These are phyloP conservation scores for Lasiodiplodia sp. DNA, from an alignment of 2,329 filamentous ascomycete genomes.

Conservation along the genomic window DNA sequence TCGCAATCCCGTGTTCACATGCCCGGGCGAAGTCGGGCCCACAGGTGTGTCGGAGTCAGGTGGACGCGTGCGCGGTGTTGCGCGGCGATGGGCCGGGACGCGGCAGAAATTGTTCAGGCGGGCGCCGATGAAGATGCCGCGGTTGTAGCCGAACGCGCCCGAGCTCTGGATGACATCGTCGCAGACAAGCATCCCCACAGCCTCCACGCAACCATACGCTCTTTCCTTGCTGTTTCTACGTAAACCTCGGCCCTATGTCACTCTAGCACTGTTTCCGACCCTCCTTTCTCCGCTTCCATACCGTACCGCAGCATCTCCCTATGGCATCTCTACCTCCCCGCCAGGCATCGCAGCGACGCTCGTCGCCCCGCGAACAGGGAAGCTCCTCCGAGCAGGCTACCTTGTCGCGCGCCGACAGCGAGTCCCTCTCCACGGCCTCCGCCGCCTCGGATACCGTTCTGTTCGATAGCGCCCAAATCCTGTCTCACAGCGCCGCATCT, in stretches of 20 bases:
- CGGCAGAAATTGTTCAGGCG: constrained; percentile 11
- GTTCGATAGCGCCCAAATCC: constrained; percentile 42
- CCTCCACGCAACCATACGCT: not conserved
- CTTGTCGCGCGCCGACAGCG: constrained; percentile 41
- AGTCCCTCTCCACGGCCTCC: constrained; percentile 47
- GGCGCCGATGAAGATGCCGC: not conserved
- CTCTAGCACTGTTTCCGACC: not conserved
- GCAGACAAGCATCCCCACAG: constrained; percentile 7
- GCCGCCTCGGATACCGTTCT: constrained; percentile 57
- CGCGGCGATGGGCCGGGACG: constrained; percentile 15
- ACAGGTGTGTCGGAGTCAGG: constrained; percentile 15
- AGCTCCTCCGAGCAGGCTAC: constrained; percentile 33
- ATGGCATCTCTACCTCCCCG: constrained; percentile 55
- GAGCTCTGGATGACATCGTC: constrained; percentile 24
- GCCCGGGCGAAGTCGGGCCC: not conserved
- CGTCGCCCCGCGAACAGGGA: constrained; percentile 35
- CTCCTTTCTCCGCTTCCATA: not conserved
- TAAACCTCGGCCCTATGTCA: constrained; percentile 9
- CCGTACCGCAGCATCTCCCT: constrained; percentile 16
- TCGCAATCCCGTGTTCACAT: not conserved
- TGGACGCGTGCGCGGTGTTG: constrained; percentile 21
- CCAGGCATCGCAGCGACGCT: constrained; percentile 45
- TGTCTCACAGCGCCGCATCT: not conserved
- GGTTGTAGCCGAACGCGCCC: constrained; percentile 6
- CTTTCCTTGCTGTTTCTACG: not conserved